Evolutionary conservation across 2,329 filamentous ascomycete species (phyloP).

Genomic region (Huntiella moniliformis): DNA sequence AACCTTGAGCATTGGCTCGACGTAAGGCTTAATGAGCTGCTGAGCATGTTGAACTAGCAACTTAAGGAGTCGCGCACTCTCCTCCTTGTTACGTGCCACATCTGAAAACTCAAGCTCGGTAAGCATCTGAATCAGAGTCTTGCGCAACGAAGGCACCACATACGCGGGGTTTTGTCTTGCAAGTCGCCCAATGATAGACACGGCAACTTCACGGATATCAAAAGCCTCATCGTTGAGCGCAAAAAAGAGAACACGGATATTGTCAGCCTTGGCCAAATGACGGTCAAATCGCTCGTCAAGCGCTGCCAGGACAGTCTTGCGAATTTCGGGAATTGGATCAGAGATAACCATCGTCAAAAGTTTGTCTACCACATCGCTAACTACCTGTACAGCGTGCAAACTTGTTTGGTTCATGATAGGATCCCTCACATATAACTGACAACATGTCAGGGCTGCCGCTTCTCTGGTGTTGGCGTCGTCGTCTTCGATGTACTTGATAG

Average conservation of each 20-base stretch:
- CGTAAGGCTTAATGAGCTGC: slow-evolving; percentile 83
- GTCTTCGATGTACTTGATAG: slow-evolving; percentile 93
- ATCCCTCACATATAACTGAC: slow-evolving; percentile 90
- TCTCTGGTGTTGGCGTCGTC: slow-evolving; percentile 87
- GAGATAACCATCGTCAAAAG: slow-evolving; percentile 87
- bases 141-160: slow-evolving; percentile 86
- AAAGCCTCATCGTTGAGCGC: slow-evolving; percentile 93
- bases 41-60: slow-evolving; percentile 86
- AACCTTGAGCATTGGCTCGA: slow-evolving; percentile 88
- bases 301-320: slow-evolving; percentile 70
- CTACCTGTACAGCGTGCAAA: slow-evolving; percentile 88
- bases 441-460: slow-evolving; percentile 88
- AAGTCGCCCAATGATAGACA: slow-evolving; percentile 86
- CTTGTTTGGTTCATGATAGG: slow-evolving; percentile 97
- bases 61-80: slow-evolving; percentile 83
- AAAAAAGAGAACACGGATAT: slow-evolving; percentile 86
- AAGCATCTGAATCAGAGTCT: slow-evolving; percentile 85
- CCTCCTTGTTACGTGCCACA: slow-evolving; percentile 83
- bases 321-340: slow-evolving; percentile 75
- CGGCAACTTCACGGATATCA: slow-evolving; percentile 78
- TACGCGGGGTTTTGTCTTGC: slow-evolving; percentile 89
- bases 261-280: slow-evolving; percentile 92
- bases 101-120: slow-evolving; percentile 95
- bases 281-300: slow-evolving; percentile 88
- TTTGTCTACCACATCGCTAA: slow-evolving; percentile 94